Evolutionary conservation across 371 early-diverging fungal species (phyloP), one percentile per base, ranked within the genome.

Genomic region (Mortierella polycephala): DNA sequence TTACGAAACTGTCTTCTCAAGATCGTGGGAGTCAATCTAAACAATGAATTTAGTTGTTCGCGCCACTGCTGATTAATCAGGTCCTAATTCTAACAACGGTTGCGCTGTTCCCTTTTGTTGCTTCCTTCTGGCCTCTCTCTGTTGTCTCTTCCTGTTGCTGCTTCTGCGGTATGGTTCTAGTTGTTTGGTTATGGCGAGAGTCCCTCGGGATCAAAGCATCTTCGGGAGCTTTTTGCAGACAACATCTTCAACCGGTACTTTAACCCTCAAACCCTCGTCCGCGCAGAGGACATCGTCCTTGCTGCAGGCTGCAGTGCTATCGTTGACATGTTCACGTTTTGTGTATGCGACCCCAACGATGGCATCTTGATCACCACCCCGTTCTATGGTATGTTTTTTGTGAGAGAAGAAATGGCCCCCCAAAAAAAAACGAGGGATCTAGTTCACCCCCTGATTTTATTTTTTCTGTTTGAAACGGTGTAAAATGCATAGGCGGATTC

Each of bases 251-350:
- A 91, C 74, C 75, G 85, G 6, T 81, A 91, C 68, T 91, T 93
- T 55, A 59, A 81, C 7, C 89, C 91, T 0, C 65, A 55, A 4
- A 62, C 67, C 11, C 81, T 81, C 1, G 62, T 94, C n/a, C 45
- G 57, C 0, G 57, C 68, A 3, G 87, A 87, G 1, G 77, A 92
- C 46, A 84, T 95, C 0, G 82, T 85, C 13, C 81, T 88, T 11
- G 82, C 85, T 10, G 90, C 91, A 45, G 96, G 96, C n/a, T 89
- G 90, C 63, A 89, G 89, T 16, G 82, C 89, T 5, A 87, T 88
- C 5, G 77, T 94, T 20, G 87, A 86, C 69, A 86, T 85, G 69
- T 71, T 94, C 14, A 76, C 86, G 4, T 84, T 87, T 69, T 84
- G 82, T 9, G 79, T 91, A 1, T 87, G 90, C 37, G 88, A 95